Evolutionary conservation across 2,329 filamentous ascomycete genomes (phyloP), one percentile per base, ranked within the genome.

Genomic region (Nigrospora sphaerica): DNA sequence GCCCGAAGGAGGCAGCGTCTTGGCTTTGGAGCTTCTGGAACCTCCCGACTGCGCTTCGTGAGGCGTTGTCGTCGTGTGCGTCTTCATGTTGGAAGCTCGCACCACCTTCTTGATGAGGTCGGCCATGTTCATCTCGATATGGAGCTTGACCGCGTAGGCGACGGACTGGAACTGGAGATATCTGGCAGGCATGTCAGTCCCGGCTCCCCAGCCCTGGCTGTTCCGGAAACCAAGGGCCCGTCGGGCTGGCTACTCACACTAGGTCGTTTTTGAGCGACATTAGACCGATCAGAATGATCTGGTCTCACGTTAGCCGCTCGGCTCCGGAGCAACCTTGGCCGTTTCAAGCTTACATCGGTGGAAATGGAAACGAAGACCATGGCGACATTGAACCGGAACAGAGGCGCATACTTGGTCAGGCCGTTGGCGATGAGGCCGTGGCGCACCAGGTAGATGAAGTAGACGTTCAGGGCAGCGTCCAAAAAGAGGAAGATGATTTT

Each of bases 151-250:
- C 32, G 72, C 58, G 53, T 71, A 74, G 31, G 33, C 39, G 39
- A 42, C 31, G 9, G 14, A 66, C 47, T 73, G 70, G 52, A 73
- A 70, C 53, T 73, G 70, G 23, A 73, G 65, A 54, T 73, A 75
- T 14, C 58, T 60, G 36, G 12, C 12, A 33, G n/a, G 6, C 7
- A 5, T 28, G 23, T 28, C 23, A 28, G 23, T 28, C 23, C 23
- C 23, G 7, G 23, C 23, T 28, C 23, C n/a, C 23, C 23, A 28
- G 23, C 23, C 4, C 23, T 28, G 23, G 23, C 23, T 9, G 23
- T 10, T 28, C 23, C 2, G 7, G 6, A 28, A 10, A 10, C 23
- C 23, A 5, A 9, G 23, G 7, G 5, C 6, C 23, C 6, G 23
- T 28, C 23, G 10, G 23, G 23, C 7, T 28, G 23, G 2, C 23